Conservation (phyloP, 306 rosid genomes). For the Vachellia pachyceras region DNA sequence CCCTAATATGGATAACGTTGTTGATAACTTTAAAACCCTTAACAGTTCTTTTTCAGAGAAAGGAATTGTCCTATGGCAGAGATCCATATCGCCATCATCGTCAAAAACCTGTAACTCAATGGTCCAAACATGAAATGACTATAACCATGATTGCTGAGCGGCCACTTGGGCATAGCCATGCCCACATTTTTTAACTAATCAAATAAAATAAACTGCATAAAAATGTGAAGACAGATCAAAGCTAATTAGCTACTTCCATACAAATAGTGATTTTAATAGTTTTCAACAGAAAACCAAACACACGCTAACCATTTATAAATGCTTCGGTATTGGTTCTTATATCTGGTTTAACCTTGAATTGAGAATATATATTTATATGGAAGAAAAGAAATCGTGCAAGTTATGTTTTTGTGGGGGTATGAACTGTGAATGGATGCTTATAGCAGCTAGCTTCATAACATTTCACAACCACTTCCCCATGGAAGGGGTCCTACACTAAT, state of each 20-base stretch:
- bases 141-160: conserved; percentile 21
- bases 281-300: too few relatives aligned
- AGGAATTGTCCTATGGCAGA: neutral
- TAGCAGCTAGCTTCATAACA: conserved; percentile 13
- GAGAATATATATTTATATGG: too few relatives aligned
- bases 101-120: conserved; percentile 37
- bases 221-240: conserved; percentile 31
- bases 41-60: neutral
- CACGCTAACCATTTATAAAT: too few relatives aligned
- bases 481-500: conserved; percentile 42
- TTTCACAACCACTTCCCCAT: conserved; percentile 42
- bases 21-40: conserved; percentile 5
- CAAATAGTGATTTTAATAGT: neutral
- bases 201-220: neutral
- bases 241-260: neutral
- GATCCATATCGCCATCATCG: conserved; percentile 20
- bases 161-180: conserved; percentile 34
- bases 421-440: conserved; percentile 22
- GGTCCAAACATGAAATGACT: conserved; percentile 12
- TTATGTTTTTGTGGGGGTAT: conserved; percentile 3
- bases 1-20: conserved; percentile 11
- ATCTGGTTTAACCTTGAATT: too few relatives aligned
- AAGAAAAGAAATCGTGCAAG: too few relatives aligned
- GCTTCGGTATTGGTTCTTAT: too few relatives aligned
- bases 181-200: conserved; percentile 29